Evolutionary conservation across 805 yeast genomes (phyloP).

Genomic region (Metschnikowia cerradonensis): DNA sequence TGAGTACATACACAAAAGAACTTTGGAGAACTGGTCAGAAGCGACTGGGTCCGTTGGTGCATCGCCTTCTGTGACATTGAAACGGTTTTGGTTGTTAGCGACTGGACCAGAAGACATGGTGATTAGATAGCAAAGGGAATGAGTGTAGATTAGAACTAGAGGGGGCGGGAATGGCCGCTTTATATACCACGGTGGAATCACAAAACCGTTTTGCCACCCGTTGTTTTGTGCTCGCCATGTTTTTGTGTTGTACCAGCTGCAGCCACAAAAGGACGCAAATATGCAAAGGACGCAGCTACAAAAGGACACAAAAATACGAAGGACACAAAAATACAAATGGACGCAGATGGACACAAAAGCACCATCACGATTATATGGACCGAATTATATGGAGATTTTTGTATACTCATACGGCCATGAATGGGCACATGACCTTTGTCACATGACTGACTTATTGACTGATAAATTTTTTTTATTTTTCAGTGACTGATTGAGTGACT

Average conservation of each 20-base stretch:
- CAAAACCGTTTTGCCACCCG: background rate
- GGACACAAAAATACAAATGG: no score
- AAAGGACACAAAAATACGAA: no score
- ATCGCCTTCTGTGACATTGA: background rate
- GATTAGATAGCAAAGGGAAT: background rate
- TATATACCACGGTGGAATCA: background rate
- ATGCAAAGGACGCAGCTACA: background rate
- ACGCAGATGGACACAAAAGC: no score
- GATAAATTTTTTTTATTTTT: no score
- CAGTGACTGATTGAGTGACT: no score
- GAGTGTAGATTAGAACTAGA: background rate
- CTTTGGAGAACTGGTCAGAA: conserved; percentile 1
- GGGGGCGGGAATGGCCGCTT: background rate
- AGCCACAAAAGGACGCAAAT: background rate
- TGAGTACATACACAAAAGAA: conserved; percentile 2
- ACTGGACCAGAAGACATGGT: conserved; percentile 1
- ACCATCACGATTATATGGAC: no score
- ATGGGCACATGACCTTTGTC: no score
- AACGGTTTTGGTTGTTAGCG: background rate
- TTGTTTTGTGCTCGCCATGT: background rate
- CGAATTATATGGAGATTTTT: no score
- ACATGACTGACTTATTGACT: no score
- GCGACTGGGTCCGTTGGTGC: background rate
- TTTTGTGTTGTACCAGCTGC: background rate
- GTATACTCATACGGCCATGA: no score